Conservation (phyloP, 1,284 basidiomycete genomes). For the Baeospora myosura region DNA sequence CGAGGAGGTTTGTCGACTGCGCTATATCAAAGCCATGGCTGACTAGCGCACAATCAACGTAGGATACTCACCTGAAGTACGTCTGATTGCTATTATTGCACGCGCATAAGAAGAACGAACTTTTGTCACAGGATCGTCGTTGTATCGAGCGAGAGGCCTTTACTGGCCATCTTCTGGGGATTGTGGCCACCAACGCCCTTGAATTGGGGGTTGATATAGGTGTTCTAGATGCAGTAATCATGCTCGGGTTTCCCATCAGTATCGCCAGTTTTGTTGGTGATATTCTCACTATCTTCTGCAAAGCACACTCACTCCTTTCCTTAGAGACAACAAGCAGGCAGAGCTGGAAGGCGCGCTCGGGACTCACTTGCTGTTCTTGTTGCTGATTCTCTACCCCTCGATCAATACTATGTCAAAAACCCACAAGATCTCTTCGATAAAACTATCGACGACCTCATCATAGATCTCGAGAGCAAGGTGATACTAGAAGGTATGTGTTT, state of each 20-base stretch:
- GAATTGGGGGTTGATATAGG: slow-evolving; percentile 92
- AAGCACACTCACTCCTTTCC: slow-evolving; percentile 3
- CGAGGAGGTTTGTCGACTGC: slow-evolving; percentile 54
- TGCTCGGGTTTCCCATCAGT: slow-evolving; percentile 80
- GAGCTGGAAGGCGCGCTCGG: slow-evolving; percentile 77
- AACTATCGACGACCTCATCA: slow-evolving; percentile 53
- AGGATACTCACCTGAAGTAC: slow-evolving; percentile 54
- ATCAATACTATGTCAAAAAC: slow-evolving; percentile 71
- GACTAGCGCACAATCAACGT: neutral
- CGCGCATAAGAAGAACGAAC: neutral
- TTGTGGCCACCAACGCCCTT: slow-evolving; percentile 87
- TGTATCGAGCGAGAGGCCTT: slow-evolving; percentile 85
- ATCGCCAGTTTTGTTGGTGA: slow-evolving; percentile 67
- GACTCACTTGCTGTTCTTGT: slow-evolving; percentile 82
- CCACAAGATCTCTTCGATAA: slow-evolving; percentile 67
- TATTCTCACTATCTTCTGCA: slow-evolving; percentile 3
- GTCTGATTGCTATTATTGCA: neutral
- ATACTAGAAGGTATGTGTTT: slow-evolving; percentile 53
- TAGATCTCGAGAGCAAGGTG: slow-evolving; percentile 73
- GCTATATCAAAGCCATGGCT: neutral
- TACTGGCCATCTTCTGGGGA: slow-evolving; percentile 73
- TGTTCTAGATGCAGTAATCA: slow-evolving; percentile 80
- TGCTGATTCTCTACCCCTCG: slow-evolving; percentile 66
- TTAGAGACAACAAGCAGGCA: slow-evolving; percentile 82
- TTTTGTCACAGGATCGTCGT: slow-evolving; percentile 63